Conservation (phyloP, 2,329 filamentous ascomycete genomes). For the Albophoma yamanashiensis region DNA sequence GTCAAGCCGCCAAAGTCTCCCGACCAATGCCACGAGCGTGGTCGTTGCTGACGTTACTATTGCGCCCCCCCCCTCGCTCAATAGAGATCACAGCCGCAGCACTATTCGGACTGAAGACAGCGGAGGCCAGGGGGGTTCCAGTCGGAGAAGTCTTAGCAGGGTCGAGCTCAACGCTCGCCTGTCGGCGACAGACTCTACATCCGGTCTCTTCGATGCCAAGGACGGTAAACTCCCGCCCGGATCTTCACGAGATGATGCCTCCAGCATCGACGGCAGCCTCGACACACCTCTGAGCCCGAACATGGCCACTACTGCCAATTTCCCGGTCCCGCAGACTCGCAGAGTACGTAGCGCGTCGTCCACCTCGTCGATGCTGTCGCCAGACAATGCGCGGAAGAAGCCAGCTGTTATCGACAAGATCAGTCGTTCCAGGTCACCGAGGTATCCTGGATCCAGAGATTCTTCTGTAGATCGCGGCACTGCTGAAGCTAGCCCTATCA, state of each 20-base stretch:
- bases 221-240: conserved; percentile 23
- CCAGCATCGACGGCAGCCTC: conserved; percentile 32
- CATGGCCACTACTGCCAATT: conserved; percentile 20
- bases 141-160: conserved; percentile 31
- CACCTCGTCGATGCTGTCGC: conserved; percentile 23
- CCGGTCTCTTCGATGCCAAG: conserved; percentile 25
- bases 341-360: conserved; percentile 22
- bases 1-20: conserved; percentile 26
- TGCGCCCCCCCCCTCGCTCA: conserved; percentile 38
- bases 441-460: conserved; percentile 38
- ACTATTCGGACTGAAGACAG: conserved; percentile 31
- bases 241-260: conserved; percentile 30
- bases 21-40: conserved; percentile 31
- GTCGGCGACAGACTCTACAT: conserved; percentile 22
- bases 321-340: conserved; percentile 23
- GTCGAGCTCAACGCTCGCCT: conserved; percentile 28
- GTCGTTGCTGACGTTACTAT: conserved; percentile 32
- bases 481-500: conserved; percentile 45
- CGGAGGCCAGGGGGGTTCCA: conserved; percentile 19
- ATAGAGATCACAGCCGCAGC: conserved; percentile 34
- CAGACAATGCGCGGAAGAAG: conserved; percentile 28
- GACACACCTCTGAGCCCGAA: conserved; percentile 33
- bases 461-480: conserved; percentile 48
- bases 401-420: conserved; percentile 47
- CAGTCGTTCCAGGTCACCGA: conserved; percentile 32